phyloP scores from a whole-genome alignment of 2,329 filamentous ascomycete genomes.

The Podosphaera fusca region DNA sequence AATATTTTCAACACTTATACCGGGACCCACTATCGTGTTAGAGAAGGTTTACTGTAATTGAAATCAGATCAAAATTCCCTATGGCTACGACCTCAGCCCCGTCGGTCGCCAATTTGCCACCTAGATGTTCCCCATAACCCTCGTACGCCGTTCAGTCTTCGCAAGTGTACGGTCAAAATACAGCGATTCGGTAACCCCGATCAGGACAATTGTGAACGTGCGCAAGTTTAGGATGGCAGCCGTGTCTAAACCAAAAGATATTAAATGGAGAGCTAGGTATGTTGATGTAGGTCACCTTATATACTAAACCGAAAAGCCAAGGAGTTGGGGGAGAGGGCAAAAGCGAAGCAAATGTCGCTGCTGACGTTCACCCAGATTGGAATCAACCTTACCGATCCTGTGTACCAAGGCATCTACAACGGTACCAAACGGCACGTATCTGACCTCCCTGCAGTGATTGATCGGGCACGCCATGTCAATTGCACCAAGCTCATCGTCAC shows the following conservation, averaged over 20 bases:
- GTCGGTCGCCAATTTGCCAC: too few species aligned
- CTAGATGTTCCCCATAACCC: not conserved
- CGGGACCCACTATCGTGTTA: too few species aligned
- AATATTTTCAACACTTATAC: too few species aligned
- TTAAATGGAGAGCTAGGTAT: not conserved
- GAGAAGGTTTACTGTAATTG: too few species aligned
- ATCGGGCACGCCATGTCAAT: slow-evolving; percentile 52
- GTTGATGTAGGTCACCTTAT: not conserved
- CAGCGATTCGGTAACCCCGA: not conserved
- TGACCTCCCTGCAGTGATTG: slow-evolving; percentile 55
- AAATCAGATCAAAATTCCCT: too few species aligned
- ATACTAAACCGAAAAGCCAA: not conserved
- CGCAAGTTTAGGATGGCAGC: not conserved
- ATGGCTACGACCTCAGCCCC: too few species aligned
- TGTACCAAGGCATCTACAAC: slow-evolving; percentile 69
- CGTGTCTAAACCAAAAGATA: not conserved
- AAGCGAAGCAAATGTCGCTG: not conserved
- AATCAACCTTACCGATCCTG: slow-evolving; percentile 85
- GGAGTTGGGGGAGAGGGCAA: not conserved
- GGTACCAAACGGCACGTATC: slow-evolving; percentile 52
- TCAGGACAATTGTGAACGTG: not conserved
- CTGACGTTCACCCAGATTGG: slow-evolving; percentile 36
- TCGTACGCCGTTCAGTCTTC: not conserved
- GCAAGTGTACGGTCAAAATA: not conserved
- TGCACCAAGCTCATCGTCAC: slow-evolving; percentile 85